Conservation (phyloP, 2,329 filamentous ascomycete genomes). For the Sclerotinia glacialis region DNA sequence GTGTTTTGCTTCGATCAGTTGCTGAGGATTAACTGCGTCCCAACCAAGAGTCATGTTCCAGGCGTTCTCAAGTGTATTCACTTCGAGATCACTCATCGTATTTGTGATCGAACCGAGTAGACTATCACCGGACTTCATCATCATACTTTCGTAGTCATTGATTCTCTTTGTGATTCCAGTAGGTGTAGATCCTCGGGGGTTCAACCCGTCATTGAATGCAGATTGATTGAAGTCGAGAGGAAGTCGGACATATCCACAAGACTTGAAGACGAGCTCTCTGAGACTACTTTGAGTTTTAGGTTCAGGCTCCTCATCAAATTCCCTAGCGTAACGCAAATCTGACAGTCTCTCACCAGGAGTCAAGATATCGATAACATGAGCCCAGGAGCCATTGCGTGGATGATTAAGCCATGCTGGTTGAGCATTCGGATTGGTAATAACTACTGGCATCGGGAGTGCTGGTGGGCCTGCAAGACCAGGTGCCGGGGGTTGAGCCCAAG, state of each 20-base stretch:
- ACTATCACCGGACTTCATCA: constrained; percentile 37
- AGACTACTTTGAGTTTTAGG: constrained; percentile 28
- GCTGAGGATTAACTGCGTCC: constrained; percentile 21
- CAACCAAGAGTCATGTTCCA: constrained; percentile 35
- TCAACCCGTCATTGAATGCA: constrained; percentile 24
- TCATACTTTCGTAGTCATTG: constrained; percentile 32
- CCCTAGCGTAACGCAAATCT: constrained; percentile 42
- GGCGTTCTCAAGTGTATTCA: constrained; percentile 31
- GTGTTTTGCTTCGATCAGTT: constrained; percentile 24
- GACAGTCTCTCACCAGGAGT: constrained; percentile 48
- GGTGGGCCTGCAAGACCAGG: not conserved
- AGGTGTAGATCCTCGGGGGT: constrained; percentile 17
- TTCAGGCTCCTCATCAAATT: constrained; percentile 36
- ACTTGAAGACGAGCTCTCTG: constrained; percentile 33
- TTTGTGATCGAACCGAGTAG: constrained; percentile 34
- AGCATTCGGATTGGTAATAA: constrained; percentile 16
- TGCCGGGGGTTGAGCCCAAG: not conserved
- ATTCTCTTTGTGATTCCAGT: constrained; percentile 31
- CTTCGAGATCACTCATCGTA: constrained; percentile 31
- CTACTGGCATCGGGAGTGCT: constrained; percentile 8
- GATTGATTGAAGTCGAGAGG: constrained; percentile 38
- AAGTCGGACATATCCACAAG: constrained; percentile 38
- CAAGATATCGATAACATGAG: constrained; percentile 48
- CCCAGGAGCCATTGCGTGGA: constrained; percentile 49
- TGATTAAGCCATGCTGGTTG: constrained; percentile 38